Evolutionary conservation across 345 rosid genomes (phyloP).

Genomic region (Melaleuca alternifolia): DNA sequence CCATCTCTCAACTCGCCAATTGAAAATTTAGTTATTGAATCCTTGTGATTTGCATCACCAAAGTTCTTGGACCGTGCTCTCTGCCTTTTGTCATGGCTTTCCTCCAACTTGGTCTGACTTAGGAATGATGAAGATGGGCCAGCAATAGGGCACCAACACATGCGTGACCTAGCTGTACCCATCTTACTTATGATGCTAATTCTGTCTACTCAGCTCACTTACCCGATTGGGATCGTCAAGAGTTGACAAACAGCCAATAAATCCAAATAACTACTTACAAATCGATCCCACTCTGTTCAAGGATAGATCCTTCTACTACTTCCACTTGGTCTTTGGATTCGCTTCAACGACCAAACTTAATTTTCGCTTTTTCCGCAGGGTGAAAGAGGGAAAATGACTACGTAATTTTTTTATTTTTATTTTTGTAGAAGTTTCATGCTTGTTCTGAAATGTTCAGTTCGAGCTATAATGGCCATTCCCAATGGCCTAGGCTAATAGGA

Average conservation of each 20-base stretch:
- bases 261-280: not conserved
- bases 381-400: not conserved
- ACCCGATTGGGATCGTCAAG: not conserved
- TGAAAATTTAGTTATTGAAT: not conserved
- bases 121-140: not conserved
- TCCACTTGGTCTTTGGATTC: not conserved
- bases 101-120: not conserved
- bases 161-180: not conserved
- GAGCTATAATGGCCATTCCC: not conserved
- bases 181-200: not conserved
- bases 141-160: not conserved
- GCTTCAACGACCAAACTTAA: not conserved
- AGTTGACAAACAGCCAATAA: not conserved
- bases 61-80: not conserved
- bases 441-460: not conserved
- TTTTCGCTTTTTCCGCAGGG: not conserved
- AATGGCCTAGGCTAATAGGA: rapidly evolving
- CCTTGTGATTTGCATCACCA: not conserved
- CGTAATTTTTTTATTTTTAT: not conserved
- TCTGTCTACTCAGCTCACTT: not conserved
- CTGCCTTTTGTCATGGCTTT: not conserved
- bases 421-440: not conserved
- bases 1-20: not conserved
- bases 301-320: not conserved
- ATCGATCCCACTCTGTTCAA: not conserved